Evolutionary conservation across 2,329 filamentous ascomycete species (phyloP).

Genomic region (Aspergillus fumigatiaffinis): DNA sequence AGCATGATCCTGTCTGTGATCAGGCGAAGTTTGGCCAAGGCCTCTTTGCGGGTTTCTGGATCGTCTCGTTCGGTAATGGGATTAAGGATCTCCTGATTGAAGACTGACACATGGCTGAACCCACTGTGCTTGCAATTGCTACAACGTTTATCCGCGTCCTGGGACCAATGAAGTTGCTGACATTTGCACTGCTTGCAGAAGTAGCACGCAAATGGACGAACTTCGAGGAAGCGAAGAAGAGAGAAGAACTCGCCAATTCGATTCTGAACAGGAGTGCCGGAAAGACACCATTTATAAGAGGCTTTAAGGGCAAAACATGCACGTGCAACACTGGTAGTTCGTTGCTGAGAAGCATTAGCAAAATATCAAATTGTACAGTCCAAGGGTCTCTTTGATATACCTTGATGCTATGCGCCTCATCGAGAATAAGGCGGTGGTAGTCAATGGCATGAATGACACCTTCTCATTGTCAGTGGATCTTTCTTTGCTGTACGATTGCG

Average conservation of each 20-base stretch:
- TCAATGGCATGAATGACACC: conserved; percentile 77
- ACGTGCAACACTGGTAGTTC: conserved; percentile 86
- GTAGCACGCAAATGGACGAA: conserved; percentile 86
- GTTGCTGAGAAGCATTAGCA: conserved; percentile 34
- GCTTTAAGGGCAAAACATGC: conserved; percentile 89
- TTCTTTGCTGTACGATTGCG: neutral
- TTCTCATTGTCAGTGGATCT: conserved; percentile 23
- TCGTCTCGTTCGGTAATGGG: conserved; percentile 62
- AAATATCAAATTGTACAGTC: neutral
- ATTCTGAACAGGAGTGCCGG: conserved; percentile 92
- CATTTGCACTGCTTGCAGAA: conserved; percentile 87
- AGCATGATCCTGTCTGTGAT: conserved; percentile 95
- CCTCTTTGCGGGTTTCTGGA: conserved; percentile 57
- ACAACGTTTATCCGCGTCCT: conserved; percentile 69
- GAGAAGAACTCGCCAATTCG: conserved; percentile 98
- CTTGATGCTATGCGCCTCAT: conserved; percentile 95
- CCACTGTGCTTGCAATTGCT: conserved; percentile 62
- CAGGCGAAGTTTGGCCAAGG: conserved; percentile 76
- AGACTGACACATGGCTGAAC: conserved; percentile 71
- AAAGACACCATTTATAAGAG: conserved; percentile 91
- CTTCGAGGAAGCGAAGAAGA: conserved; percentile 82
- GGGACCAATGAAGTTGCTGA: conserved; percentile 76
- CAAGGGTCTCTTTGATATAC: conserved; percentile 30
- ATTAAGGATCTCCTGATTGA: conserved; percentile 92
- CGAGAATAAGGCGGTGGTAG: conserved; percentile 88